These are phyloP conservation scores for Yamadazyma takamatsuzukensis DNA, from an alignment of 805 yeast species.

Conservation along the genomic window DNA sequence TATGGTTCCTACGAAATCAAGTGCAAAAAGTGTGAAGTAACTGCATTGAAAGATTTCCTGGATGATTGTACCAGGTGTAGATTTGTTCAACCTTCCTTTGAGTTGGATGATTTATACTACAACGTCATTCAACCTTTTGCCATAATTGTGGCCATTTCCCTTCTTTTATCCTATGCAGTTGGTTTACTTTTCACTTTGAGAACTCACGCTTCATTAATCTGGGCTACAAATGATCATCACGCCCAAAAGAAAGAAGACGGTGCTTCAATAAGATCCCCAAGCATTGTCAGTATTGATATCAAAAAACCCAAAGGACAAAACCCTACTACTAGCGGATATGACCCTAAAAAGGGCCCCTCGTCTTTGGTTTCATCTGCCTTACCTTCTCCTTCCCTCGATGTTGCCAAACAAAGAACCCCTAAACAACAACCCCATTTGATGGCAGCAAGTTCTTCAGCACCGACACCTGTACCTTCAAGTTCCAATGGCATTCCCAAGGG, in stretches of 20 bases:
- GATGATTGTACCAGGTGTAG: slow-evolving; percentile 67
- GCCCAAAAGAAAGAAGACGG: slow-evolving; percentile 21
- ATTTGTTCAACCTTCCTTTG: slow-evolving; percentile 72
- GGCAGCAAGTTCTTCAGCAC: not conserved
- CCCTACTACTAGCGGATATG: slow-evolving; percentile 1
- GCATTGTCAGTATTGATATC: slow-evolving; percentile 26
- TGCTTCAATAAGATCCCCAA: slow-evolving; percentile 30
- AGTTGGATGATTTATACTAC: slow-evolving; percentile 62
- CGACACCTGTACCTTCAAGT: slow-evolving; percentile 1
- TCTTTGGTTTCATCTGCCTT: slow-evolving; percentile 8
- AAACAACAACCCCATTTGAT: slow-evolving; percentile 3
- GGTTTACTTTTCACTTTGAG: slow-evolving; percentile 91
- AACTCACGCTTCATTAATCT: slow-evolving; percentile 94
- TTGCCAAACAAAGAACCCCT: slow-evolving; percentile 15
- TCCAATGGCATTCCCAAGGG: not conserved
- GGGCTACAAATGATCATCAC: slow-evolving; percentile 57
- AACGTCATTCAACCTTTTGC: slow-evolving; percentile 79
- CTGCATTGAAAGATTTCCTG: slow-evolving; percentile 6
- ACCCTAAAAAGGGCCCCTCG: slow-evolving; percentile 1
- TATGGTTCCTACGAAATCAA: slow-evolving; percentile 81
- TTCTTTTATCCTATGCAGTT: slow-evolving; percentile 79
- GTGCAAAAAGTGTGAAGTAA: slow-evolving; percentile 54
- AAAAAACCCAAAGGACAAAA: slow-evolving; percentile 8
- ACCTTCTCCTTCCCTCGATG: slow-evolving; percentile 18
- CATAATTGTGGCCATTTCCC: slow-evolving; percentile 69